Conservation (phyloP, 768 basidiomycete genomes). For the Rhodosporidiobolus odoratus region DNA sequence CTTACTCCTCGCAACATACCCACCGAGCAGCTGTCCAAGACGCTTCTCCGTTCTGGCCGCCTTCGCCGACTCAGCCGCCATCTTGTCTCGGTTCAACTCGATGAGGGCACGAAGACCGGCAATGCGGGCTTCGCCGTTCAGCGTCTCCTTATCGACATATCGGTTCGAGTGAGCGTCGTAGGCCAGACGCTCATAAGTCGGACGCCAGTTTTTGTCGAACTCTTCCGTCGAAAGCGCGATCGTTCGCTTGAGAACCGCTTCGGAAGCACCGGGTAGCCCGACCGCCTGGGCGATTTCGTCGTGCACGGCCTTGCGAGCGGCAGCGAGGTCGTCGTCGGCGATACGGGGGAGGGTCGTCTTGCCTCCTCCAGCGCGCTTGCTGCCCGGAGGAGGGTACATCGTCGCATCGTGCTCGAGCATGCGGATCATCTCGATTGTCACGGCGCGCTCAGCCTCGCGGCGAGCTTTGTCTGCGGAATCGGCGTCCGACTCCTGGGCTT, state of each 20-base stretch:
- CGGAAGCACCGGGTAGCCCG: slow-evolving; percentile 77
- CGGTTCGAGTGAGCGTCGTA: slow-evolving; percentile 56
- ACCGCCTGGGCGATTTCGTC: slow-evolving; percentile 70
- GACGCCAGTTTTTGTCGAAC: slow-evolving; percentile 37
- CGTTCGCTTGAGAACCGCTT: slow-evolving; percentile 71
- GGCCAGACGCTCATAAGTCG: slow-evolving; percentile 53
- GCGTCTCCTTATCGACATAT: slow-evolving; percentile 63
- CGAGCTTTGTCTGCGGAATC: slow-evolving; percentile 46
- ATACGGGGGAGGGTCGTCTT: slow-evolving; percentile 67
- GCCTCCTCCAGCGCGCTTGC: slow-evolving; percentile 62
- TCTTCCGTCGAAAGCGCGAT: slow-evolving; percentile 49
- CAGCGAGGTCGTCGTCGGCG: slow-evolving; percentile 65
- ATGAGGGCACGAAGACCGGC: slow-evolving; percentile 63
- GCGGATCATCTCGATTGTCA: slow-evolving; percentile 70
- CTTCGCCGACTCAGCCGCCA: slow-evolving; percentile 74
- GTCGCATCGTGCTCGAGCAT: slow-evolving; percentile 85
- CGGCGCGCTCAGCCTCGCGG: slow-evolving; percentile 56
- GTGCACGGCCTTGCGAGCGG: slow-evolving; percentile 68
- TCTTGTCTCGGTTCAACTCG: slow-evolving; percentile 59
- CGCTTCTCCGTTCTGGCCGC: slow-evolving; percentile 86
- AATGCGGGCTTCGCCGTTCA: slow-evolving; percentile 60
- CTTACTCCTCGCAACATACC: slow-evolving; percentile 73
- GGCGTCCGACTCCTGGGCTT: slow-evolving; percentile 50
- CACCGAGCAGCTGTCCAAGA: slow-evolving; percentile 76
- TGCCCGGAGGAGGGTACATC: slow-evolving; percentile 80